Conservation (phyloP, 1,284 basidiomycete genomes). For the Phaffia rhodozyma region DNA sequence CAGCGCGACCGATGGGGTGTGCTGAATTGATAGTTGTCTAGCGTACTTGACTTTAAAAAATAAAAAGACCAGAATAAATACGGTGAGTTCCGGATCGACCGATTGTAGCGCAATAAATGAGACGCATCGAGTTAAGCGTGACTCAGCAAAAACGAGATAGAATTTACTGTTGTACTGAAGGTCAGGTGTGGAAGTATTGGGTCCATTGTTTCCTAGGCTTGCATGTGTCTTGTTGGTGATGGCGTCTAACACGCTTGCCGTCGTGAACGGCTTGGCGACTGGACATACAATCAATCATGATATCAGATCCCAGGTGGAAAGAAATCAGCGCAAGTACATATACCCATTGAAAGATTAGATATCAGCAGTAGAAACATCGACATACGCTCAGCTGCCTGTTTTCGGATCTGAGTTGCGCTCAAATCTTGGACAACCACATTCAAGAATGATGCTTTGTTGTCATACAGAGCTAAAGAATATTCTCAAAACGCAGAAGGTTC, state of each 20-base stretch:
- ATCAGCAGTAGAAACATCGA: background rate
- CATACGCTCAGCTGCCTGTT: background rate
- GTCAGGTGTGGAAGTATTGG: background rate
- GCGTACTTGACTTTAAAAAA: background rate
- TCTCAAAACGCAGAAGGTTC: background rate
- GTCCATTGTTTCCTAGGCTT: conserved; percentile 1
- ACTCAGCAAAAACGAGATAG: background rate
- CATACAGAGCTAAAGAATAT: background rate
- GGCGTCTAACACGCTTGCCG: too few species aligned
- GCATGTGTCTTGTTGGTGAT: background rate
- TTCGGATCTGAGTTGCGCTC: background rate
- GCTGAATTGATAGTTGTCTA: conserved; percentile 3
- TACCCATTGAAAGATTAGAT: background rate
- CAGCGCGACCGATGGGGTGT: conserved; percentile 3
- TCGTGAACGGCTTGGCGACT: too few species aligned
- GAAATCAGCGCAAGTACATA: too few species aligned
- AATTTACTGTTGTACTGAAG: conserved; percentile 8
- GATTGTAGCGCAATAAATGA: background rate
- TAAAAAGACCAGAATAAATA: too few species aligned
- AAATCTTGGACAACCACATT: conserved; percentile 1
- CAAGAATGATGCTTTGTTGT: background rate
- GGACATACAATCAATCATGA: too few species aligned
- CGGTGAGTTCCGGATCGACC: too few species aligned
- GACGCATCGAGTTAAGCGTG: background rate
- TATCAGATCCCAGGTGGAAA: too few species aligned